Evolutionary conservation across 495 filamentous ascomycete genomes (phyloP), one percentile per base, ranked within the genome.

Genomic region (Penicillium mononematosum): DNA sequence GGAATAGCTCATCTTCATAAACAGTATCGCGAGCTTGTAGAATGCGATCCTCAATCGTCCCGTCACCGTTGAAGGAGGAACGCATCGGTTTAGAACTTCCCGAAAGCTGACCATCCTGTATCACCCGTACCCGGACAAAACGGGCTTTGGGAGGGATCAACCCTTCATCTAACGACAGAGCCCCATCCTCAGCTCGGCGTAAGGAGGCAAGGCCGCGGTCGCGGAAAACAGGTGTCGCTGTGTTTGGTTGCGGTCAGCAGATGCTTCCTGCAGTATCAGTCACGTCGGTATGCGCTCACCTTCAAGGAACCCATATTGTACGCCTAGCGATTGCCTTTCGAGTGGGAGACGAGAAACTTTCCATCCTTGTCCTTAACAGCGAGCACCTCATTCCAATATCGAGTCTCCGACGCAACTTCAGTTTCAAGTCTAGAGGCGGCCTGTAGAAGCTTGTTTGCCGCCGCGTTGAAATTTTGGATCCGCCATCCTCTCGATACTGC

Each of bases 1-100:
- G 85, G 79, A 91, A 96, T n/a, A 99, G 72, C 66, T 99, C 95
- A 64, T 96, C 87, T 52, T 92, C 88, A 65, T 90, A 97, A 2
- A 96, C 78, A 53, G 89, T 91, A 69, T 99, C 88, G 27, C 92
- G 85, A 11, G 92, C 90, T 60, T 91, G 86, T 17, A 87, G 79
- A 44, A 98, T 89, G 8, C 81, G 81, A 36, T 85, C 77, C 58
- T 92, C 85, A 16, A 85, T 74, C 2, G 77, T 71, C 2, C 71
- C 65, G 7, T 55, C 59, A 4, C 65, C 59, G 29, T 54, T 49
- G 1, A 65, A 24, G 76, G 58, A 47, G 64, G 74, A 24, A 69
- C 66, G 53, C 64, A 67, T 59, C 62, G 77, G 53, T 68, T 67
- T 53, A 59, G 83, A 75, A 39, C 70, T 68, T 3, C 71, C 73